Conservation (phyloP, 192 early-diverging fungal genomes). For the Borealophlyctis nickersoniae region DNA sequence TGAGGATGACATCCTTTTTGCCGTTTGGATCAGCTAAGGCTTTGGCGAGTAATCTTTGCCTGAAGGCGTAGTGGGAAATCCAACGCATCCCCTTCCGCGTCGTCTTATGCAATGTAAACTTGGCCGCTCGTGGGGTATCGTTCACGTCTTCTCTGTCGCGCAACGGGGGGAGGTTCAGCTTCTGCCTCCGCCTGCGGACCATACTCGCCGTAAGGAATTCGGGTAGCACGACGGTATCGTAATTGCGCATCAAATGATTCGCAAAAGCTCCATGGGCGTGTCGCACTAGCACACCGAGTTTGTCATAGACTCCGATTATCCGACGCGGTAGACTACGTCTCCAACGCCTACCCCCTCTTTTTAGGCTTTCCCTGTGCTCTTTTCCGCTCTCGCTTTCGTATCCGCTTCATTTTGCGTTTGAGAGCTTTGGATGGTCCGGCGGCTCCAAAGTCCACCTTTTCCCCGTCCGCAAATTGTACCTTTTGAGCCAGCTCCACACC, state of each 20-base stretch:
- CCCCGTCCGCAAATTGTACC: no score
- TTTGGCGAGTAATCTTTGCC: slow-evolving; percentile 10
- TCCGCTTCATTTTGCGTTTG: no score
- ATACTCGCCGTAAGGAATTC: slow-evolving; percentile 12
- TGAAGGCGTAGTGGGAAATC: slow-evolving; percentile 5
- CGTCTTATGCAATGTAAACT: slow-evolving; percentile 3
- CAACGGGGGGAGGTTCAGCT: slow-evolving; percentile 11
- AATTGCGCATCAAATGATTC: neutral
- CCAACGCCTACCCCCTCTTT: no score
- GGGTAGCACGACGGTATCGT: slow-evolving; percentile 11
- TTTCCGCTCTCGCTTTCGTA: neutral
- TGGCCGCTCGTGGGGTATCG: no score
- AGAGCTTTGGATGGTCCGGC: no score
- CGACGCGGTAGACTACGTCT: no score
- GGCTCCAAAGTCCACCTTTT: no score
- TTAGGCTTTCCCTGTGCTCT: neutral
- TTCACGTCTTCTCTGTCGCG: slow-evolving; percentile 3
- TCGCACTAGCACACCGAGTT: neutral
- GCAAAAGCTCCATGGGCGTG: slow-evolving; percentile 14
- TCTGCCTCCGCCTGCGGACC: neutral
- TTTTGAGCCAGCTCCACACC: no score
- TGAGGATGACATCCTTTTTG: slow-evolving; percentile 9
- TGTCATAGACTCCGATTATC: no score
- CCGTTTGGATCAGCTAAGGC: no score
- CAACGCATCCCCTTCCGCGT: slow-evolving; percentile 13